A percentile compares a stretch with the other conserved stretches of the same genome.
Conservation (phyloP, 768 basidiomycete species). For the Leccinum incarnatum region DNA sequence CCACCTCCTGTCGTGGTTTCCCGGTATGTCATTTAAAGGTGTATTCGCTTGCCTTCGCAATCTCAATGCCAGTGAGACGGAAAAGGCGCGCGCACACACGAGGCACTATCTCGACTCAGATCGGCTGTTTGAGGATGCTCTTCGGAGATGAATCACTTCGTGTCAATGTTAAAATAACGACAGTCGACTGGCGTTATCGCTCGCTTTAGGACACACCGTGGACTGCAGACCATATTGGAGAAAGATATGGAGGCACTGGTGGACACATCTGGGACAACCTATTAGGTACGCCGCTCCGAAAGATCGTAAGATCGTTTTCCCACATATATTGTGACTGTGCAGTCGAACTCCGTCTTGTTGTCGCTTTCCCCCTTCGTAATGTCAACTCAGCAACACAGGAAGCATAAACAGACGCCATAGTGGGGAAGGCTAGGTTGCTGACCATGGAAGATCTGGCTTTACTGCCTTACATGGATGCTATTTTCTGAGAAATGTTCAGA, state of each 20-base stretch:
- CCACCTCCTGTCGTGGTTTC: constrained; percentile 7
- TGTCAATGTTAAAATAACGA: background rate
- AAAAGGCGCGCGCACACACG: background rate
- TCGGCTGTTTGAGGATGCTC: background rate
- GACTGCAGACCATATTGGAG: background rate
- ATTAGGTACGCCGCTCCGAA: background rate
- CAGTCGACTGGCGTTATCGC: background rate
- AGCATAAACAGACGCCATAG: constrained; percentile 10
- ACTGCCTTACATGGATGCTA: constrained; percentile 34
- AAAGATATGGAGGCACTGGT: background rate
- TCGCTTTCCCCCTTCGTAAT: constrained; percentile 4
- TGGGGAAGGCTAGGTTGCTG: constrained; percentile 13
- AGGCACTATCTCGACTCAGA: constrained; percentile 1
- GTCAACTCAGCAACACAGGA: constrained; percentile 11
- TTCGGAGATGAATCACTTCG: background rate
- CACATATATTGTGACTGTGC: no score
- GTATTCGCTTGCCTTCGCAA: background rate
- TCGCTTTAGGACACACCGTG: constrained; percentile 1
- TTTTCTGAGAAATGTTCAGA: constrained; percentile 30
- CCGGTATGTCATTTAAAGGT: constrained; percentile 8
- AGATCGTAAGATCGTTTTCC: background rate
- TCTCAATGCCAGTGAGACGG: background rate
- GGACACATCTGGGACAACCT: background rate
- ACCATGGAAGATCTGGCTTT: constrained; percentile 6
- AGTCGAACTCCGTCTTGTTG: constrained; percentile 3